phyloP scores from a whole-genome alignment of 164 flowering plant species.

The Annona squamosa region DNA sequence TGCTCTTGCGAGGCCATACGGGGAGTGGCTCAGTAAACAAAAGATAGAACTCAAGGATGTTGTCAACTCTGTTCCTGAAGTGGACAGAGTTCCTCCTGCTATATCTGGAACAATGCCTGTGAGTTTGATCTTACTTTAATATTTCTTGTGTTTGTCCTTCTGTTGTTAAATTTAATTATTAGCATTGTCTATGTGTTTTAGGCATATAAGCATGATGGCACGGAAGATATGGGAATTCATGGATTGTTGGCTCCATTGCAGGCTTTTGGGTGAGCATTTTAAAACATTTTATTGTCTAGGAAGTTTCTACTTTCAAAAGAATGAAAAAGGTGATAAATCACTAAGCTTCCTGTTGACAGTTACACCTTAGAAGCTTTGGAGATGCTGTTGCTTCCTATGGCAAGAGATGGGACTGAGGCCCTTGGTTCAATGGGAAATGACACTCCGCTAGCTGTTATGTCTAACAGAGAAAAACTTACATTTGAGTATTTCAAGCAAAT shows the following conservation, averaged over 20 bases:
- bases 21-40: conserved; percentile 86
- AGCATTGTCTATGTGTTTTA: conserved; percentile 11
- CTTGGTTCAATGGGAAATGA: conserved; percentile 99
- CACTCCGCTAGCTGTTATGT: conserved; percentile 98
- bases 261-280: conserved; percentile 76
- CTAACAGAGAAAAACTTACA: conserved; percentile 83
- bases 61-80: conserved; percentile 53
- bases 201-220: conserved; percentile 55
- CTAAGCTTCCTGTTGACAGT: conserved; percentile 33
- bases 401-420: conserved; percentile 93
- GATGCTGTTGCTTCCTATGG: conserved; percentile 96
- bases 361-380: conserved; percentile 92
- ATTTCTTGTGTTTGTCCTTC: neutral
- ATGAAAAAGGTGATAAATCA: neutral
- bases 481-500: conserved; percentile 99
- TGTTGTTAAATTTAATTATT: neutral
- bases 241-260: conserved; percentile 87
- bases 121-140: conserved; percentile 21
- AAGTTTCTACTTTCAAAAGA: neutral
- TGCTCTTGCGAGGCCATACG: conserved; percentile 85
- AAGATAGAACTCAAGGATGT: conserved; percentile 77
- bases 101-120: conserved; percentile 68
- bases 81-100: conserved; percentile 50
- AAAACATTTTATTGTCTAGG: neutral
- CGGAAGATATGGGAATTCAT: conserved; percentile 79